phyloP scores from a whole-genome alignment of 345 rosid species.

The Moricandia moricandioides region DNA sequence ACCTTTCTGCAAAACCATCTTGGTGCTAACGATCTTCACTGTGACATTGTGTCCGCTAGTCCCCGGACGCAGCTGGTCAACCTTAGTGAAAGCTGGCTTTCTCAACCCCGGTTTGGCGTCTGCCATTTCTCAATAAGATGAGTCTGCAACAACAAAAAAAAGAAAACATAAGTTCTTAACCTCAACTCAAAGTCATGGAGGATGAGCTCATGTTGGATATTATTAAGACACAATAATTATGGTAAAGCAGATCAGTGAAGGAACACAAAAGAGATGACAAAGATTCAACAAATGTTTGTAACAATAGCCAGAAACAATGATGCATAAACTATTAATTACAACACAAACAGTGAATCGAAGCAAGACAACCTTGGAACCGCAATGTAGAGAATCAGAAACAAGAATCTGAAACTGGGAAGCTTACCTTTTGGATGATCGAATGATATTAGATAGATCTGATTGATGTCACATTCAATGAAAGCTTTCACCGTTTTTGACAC shows the following conservation, averaged over 20 bases:
- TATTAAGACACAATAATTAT: background rate
- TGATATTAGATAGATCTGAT: constrained; percentile 5
- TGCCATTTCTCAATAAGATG: constrained; percentile 50
- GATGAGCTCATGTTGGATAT: background rate
- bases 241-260: background rate
- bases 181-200: background rate
- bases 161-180: background rate
- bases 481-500: background rate
- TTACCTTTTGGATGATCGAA: constrained; percentile 22
- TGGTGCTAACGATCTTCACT: constrained; percentile 72
- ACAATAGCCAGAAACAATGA: background rate
- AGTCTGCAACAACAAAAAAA: constrained; percentile 16
- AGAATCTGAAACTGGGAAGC: constrained; percentile 1
- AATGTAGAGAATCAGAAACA: background rate
- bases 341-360: too few relatives aligned
- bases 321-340: background rate
- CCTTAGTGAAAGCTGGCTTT: constrained; percentile 78
- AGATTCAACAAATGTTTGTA: background rate
- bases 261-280: background rate
- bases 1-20: constrained; percentile 77
- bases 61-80: constrained; percentile 86
- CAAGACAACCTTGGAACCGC: background rate
- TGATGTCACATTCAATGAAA: constrained; percentile 4
- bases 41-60: constrained; percentile 79
- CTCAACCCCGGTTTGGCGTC: constrained; percentile 70